These are phyloP conservation scores for Santalum album DNA, from an alignment of 164 flowering plant genomes.

Conservation along the genomic window DNA sequence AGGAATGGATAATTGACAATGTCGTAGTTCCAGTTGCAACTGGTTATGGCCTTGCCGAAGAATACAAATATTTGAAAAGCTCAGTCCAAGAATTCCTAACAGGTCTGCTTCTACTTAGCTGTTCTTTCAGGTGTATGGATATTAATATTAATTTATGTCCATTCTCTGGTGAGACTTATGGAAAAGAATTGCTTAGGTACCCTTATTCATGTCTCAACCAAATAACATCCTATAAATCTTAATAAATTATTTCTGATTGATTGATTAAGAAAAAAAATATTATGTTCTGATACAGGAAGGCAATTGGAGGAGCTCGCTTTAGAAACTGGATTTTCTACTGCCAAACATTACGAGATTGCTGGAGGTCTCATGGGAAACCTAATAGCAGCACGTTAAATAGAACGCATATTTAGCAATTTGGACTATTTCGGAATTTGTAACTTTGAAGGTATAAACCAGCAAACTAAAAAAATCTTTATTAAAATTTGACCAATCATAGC, in stretches of 20 bases:
- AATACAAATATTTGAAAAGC: constrained; percentile 68
- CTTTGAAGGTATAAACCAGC: no score
- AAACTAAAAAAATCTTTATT: no score
- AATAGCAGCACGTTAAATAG: constrained; percentile 49
- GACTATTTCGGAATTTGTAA: no score
- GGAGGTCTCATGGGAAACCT: constrained; percentile 85
- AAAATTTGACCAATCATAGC: no score
- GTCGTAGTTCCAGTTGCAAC: constrained; percentile 81
- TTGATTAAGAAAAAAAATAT: not conserved
- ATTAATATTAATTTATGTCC: no score
- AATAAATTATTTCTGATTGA: no score
- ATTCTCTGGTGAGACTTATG: no score
- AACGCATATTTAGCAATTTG: no score
- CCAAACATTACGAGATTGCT: constrained; percentile 62
- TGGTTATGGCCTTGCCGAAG: constrained; percentile 57
- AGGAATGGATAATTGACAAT: constrained; percentile 91
- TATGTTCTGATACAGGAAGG: constrained; percentile 39
- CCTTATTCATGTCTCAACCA: no score
- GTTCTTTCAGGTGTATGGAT: not conserved
- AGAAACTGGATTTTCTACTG: constrained; percentile 68
- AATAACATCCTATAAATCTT: no score
- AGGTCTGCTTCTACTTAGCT: constrained; percentile 30
- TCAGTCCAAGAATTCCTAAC: constrained; percentile 69
- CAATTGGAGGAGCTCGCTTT: constrained; percentile 76
- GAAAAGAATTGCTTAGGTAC: no score